Conservation (phyloP, 345 rosid genomes). For the Mangifera indica region DNA sequence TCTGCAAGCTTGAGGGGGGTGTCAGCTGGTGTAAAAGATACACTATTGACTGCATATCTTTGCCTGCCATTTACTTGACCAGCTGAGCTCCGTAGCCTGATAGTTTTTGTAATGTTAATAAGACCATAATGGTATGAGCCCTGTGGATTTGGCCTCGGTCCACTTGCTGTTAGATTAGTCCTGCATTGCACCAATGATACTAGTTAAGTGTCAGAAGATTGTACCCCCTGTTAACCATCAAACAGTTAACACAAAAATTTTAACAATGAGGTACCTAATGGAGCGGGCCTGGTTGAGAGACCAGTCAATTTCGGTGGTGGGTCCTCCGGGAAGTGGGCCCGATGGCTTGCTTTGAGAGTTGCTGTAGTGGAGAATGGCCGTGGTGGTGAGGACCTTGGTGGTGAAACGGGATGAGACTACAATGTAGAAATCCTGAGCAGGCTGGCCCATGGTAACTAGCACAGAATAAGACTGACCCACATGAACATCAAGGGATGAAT, state of each 20-base stretch:
- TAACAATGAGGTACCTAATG: slow-evolving; percentile 37
- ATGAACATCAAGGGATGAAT: slow-evolving; percentile 68
- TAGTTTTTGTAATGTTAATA: slow-evolving; percentile 55
- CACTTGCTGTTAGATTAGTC: slow-evolving; percentile 86
- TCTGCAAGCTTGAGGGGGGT: slow-evolving; percentile 89
- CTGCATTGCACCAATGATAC: slow-evolving; percentile 27
- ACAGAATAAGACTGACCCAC: slow-evolving; percentile 91
- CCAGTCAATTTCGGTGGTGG: slow-evolving; percentile 50
- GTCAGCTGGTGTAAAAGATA: slow-evolving; percentile 64
- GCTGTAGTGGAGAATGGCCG: slow-evolving; percentile 62
- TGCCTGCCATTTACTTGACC: slow-evolving; percentile 59
- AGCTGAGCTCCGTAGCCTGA: slow-evolving; percentile 64
- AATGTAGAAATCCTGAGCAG: slow-evolving; percentile 56
- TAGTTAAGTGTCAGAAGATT: too few species aligned
- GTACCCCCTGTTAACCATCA: too few species aligned
- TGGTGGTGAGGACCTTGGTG: slow-evolving; percentile 36
- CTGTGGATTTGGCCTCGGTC: slow-evolving; percentile 96
- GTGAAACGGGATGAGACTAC: slow-evolving; percentile 62
- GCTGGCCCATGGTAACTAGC: slow-evolving; percentile 77
- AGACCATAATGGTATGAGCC: slow-evolving; percentile 90
- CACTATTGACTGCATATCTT: slow-evolving; percentile 74
- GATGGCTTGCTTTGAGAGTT: slow-evolving; percentile 44
- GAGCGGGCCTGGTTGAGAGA: slow-evolving; percentile 83
- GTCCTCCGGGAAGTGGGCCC: slow-evolving; percentile 49
- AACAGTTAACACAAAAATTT: too few species aligned